A percentile compares a stretch with the other conserved stretches of the same genome.
phyloP scores from a whole-genome alignment of 164 flowering plant species.

The Nelumbo lutea region DNA sequence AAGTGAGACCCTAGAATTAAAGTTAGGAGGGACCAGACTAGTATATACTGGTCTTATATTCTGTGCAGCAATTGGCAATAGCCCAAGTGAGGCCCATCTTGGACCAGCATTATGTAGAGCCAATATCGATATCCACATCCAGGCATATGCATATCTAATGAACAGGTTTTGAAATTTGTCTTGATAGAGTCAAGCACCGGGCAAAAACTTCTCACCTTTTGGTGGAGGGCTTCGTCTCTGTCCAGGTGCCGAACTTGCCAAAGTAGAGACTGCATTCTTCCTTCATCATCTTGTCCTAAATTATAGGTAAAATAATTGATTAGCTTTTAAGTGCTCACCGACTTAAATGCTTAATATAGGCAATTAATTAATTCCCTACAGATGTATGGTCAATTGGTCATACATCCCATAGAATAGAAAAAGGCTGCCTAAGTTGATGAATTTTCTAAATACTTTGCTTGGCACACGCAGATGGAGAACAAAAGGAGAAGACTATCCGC shows the following conservation, averaged over 20 bases:
- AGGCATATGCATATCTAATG: not conserved
- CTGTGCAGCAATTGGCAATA: too few species aligned
- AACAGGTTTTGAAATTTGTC: not conserved
- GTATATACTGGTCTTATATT: too few species aligned
- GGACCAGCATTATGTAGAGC: too few species aligned
- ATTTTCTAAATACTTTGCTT: not conserved
- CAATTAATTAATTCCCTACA: not conserved
- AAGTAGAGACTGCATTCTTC: slow-evolving; percentile 61
- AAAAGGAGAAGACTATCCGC: slow-evolving; percentile 50
- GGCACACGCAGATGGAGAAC: slow-evolving; percentile 53
- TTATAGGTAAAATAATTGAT: slow-evolving; percentile 38
- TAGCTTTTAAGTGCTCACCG: not conserved
- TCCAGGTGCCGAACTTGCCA: slow-evolving; percentile 83
- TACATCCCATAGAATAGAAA: not conserved
- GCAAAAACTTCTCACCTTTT: slow-evolving; percentile 49
- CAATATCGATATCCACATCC: not conserved
- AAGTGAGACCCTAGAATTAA: too few species aligned
- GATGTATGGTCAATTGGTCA: not conserved
- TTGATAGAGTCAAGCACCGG: slow-evolving; percentile 36
- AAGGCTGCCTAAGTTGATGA: too few species aligned
- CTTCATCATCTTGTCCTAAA: slow-evolving; percentile 84
- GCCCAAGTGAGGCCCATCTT: too few species aligned
- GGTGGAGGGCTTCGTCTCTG: slow-evolving; percentile 76
- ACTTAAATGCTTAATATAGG: not conserved
- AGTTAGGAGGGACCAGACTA: too few species aligned